Percentiles rank a stretch among this genome's conserved stretches.
These are phyloP conservation scores for Fusarium falciforme DNA, from an alignment of 2,329 filamentous ascomycete species.

Conservation along the genomic window DNA sequence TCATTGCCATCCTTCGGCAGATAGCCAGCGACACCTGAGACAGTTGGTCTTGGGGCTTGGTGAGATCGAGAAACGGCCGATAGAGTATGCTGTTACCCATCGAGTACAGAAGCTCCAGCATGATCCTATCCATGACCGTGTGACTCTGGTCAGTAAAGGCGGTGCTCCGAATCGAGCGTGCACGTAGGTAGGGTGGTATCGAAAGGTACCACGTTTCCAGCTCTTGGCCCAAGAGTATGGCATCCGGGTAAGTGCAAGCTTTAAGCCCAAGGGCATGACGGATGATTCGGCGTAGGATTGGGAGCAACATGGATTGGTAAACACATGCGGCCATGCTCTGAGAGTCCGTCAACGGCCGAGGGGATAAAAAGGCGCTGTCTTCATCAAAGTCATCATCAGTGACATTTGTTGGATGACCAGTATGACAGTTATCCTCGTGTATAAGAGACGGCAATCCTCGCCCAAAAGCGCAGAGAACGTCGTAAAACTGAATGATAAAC, in stretches of 20 bases:
- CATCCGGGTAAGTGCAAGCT: background rate
- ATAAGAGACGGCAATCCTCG: constrained; percentile 10
- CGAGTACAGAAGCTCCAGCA: constrained; percentile 26
- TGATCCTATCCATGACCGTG: constrained; percentile 11
- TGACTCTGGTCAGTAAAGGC: constrained; percentile 1
- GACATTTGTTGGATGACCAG: background rate
- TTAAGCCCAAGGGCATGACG: constrained; percentile 14
- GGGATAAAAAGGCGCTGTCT: background rate
- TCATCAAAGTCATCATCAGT: constrained; percentile 27
- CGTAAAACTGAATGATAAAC: constrained; percentile 25
- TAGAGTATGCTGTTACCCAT: constrained; percentile 3
- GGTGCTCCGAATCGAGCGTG: background rate
- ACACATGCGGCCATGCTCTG: background rate
- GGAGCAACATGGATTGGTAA: constrained; percentile 16
- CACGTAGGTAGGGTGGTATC: constrained; percentile 8
- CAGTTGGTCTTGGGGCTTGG: background rate
- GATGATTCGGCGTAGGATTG: constrained; percentile 6
- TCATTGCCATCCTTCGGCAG: constrained; percentile 14
- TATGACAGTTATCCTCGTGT: background rate
- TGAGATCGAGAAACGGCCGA: constrained; percentile 14
- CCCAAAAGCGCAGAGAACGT: constrained; percentile 18
- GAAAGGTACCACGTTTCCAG: constrained; percentile 21
- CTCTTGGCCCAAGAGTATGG: background rate
- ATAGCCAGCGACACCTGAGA: background rate
- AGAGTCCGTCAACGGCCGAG: background rate